Base-by-base conservation (phyloP, 106 monocot genomes). In the Alisma plantagoaquatica region DNA sequence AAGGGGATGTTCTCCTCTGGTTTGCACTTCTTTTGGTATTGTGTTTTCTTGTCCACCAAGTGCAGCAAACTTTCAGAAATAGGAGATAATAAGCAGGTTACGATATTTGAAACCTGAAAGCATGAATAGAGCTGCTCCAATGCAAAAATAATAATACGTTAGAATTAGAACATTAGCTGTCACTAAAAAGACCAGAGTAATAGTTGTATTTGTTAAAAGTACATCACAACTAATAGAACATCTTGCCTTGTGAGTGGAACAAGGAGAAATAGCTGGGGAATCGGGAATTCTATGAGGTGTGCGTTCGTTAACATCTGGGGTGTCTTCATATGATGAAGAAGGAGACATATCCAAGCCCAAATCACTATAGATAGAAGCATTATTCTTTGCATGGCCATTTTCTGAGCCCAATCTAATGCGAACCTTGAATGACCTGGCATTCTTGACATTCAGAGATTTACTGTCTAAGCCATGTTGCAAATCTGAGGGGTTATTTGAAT, bases 321-420 rank as follows among this genome's bases (percentile, higher is more conserved):
- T 78, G 32, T 77, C 83, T 27, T 83, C 85, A 2, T 35, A 52
- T 11, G 91, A 81, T 38, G 77, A 81, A 52, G 81, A 78, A 49
- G 91, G 81, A 59, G 84, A 84, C 61, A 72, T 60, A 61, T 81
- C 85, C 25, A 91, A 74, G 23, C 91, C 91, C 66, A 91, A 61
- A 38, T 72, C 77, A 62, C 77, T 85, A 54, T 84, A 91, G 53
- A 91, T 84, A 33, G 77, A 73, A 50, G 80, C 77, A 67, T 90
- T 90, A 68, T 68, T 72, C 67, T 53, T 77, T 2, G 59, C 33
- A 47, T 57, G 29, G 23, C 25, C 31, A 48, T 48, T 75, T 20
- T 70, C 78, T 33, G 68, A 43, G 23, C 81, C 81, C 43, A 91
- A 77, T 75, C 78, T 91, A 45, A 91, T 81, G 38, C 91, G 84